A percentile compares a stretch with the other conserved stretches of the same genome.
Evolutionary conservation across 2,329 filamentous ascomycete species (phyloP).

Genomic region (Trichoderma atroviride): DNA sequence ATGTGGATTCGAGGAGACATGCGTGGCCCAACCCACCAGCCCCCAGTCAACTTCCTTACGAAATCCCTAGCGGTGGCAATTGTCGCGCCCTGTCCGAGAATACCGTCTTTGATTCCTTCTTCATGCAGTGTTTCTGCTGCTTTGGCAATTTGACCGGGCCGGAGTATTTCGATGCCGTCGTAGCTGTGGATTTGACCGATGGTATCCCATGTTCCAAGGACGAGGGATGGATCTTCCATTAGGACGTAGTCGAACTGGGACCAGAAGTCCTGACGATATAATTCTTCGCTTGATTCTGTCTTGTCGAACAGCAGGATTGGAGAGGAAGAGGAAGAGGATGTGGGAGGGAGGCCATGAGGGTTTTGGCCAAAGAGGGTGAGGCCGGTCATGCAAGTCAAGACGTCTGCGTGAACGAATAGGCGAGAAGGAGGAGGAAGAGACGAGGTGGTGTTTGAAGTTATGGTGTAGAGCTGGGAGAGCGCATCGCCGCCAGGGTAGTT

Average conservation of each 20-base stretch:
- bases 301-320: conserved; percentile 58
- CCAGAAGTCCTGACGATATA: conserved; percentile 61
- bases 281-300: conserved; percentile 55
- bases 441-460: conserved; percentile 34
- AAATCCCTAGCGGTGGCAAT: conserved; percentile 45
- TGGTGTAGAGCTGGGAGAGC: conserved; percentile 56
- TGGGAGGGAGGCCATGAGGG: conserved; percentile 38
- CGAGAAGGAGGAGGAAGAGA: conserved; percentile 30
- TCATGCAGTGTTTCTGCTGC: conserved; percentile 25
- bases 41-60: conserved; percentile 54
- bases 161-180: conserved; percentile 60
- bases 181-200: conserved; percentile 61
- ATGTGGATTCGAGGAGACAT: conserved; percentile 61
- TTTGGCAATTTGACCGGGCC: conserved; percentile 45
- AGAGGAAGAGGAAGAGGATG: conserved; percentile 29
- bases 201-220: conserved; percentile 57
- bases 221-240: conserved; percentile 53
- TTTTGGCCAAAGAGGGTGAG: conserved; percentile 67
- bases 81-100: conserved; percentile 51
- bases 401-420: conserved; percentile 62
- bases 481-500: conserved; percentile 95
- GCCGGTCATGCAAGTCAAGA: conserved; percentile 71
- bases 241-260: conserved; percentile 64
- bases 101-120: conserved; percentile 22
- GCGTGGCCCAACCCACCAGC: conserved; percentile 66